phyloP scores from a whole-genome alignment of 139 green algal species.

The Bryopsis sp. region DNA sequence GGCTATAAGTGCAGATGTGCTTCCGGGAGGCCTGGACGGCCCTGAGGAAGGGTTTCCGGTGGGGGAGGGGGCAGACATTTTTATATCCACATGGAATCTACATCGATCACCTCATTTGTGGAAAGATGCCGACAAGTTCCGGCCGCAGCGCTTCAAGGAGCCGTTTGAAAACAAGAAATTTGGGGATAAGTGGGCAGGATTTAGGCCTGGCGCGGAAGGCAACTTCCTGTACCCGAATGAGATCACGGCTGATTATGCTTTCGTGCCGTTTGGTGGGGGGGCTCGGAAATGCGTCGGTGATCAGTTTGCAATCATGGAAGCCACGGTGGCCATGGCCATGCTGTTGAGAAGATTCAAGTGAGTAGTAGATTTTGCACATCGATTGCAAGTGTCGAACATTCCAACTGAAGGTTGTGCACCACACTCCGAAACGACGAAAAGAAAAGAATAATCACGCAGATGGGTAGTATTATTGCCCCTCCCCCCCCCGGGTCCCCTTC shows the following conservation, averaged over 20 bases:
- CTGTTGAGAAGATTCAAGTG: slow-evolving; percentile 69
- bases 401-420: no score
- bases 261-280: slow-evolving; percentile 94
- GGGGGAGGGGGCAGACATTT: slow-evolving; percentile 89
- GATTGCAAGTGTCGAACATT: no score
- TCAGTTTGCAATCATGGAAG: slow-evolving; percentile 93
- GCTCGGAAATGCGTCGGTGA: slow-evolving; percentile 95
- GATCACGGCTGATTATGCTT: slow-evolving; percentile 89
- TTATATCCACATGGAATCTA: slow-evolving; percentile 98
- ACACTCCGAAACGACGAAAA: no score
- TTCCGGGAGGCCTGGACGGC: slow-evolving; percentile 54
- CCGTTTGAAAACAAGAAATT: slow-evolving; percentile 37
- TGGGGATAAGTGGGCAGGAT: slow-evolving; percentile 34
- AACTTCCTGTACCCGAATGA: slow-evolving; percentile 89
- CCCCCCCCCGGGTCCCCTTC: no score
- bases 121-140: slow-evolving; percentile 85
- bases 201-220: not conserved
- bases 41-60: slow-evolving; percentile 70
- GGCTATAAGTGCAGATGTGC: slow-evolving; percentile 62
- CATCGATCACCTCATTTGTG: slow-evolving; percentile 91
- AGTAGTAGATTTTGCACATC: not conserved
- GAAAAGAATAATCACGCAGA: no score
- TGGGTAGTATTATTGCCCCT: no score
- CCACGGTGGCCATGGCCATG: slow-evolving; percentile 73
- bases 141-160: slow-evolving; percentile 81